Base-by-base conservation (phyloP, 139 green algal species). In the Gonium pectorale region DNA sequence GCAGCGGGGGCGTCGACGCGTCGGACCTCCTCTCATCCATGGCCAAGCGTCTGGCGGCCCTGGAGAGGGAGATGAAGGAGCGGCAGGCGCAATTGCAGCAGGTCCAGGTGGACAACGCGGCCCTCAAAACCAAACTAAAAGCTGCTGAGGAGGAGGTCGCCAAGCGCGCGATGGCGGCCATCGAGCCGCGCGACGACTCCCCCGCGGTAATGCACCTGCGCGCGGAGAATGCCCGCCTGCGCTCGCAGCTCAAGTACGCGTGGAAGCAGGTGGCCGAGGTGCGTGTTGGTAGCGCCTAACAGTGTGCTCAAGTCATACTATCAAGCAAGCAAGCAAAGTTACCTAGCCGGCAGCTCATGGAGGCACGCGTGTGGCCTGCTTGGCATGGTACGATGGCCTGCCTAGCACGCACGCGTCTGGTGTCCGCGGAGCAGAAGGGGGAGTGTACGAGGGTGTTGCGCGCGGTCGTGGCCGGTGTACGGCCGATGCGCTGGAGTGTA, bases 131-230 rank as follows among this genome's bases (percentile, higher is more conserved):
- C 75, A 90, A 90, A 49, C 81, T 87, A 3, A 37, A 52, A 5
- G 86, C 80, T 3, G 78, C 79, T 0, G 86, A 89, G 79, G 79
- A 89, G 49, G 86, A 89, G 63, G 80, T 89, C n/a, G 67, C 80
- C 15, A 77, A 78, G 62, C 78, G 67, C 21, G 86, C 86, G 3
- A 0, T 82, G 38, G 66, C 73, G 26, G 51, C 73, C 26, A 71
- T 77, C 2, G 66, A 68, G 64, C 60, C 62, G 37, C 49, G 52
- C 19, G 38, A 73, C 49, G 79, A 85, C 79, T 52, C 63, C 13
- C 5, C 64, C 15, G 64, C 64, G 0, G 60, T 84, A 3, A 69
- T 72, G 80, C 86, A 90, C 73, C 46, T 87, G 41, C 72, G 60
- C 1, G 19, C 72, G 8, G 73, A 87, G 37, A 84, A 87, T 56